Base-by-base conservation (phyloP, 352 stramenopile species). In the Phytophthora ramorum region DNA sequence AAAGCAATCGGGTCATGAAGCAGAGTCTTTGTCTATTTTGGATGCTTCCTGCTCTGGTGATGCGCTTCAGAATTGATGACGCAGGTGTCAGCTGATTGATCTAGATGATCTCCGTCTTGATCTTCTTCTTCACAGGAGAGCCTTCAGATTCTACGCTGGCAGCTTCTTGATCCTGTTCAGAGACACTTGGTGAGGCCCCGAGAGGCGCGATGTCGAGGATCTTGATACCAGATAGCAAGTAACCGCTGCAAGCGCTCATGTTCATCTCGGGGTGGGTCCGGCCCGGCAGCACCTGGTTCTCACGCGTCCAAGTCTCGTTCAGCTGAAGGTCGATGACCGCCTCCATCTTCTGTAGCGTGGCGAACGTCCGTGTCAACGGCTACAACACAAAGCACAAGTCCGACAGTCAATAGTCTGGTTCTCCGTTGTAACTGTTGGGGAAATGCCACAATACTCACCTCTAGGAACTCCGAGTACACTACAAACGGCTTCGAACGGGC, bases 211-310 rank as follows among this genome's bases (percentile, higher is more conserved):
- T 72, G 32, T 86, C 79, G 17, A 78, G 58, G 38, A 98, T 85
- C 75, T 98, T 98, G 48, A 97, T 94, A 4, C 96, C 96, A 6
- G 90, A 97, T 16, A 99, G 76, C 30, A 99, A 75, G 67, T 98
- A 99, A 14, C 97, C 96, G 45, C 96, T 97, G 76, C 92, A 97
- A 50, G 97, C 95, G 68, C 87, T 97, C 93, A 99, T 99, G 64
- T 86, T 98, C 97, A 99, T 99, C 58, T 95, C 90, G 0, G 97
- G 97, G 78, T 98, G 97, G 28, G 96, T 99, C 13, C 95, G 84
- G 14, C 93, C 92, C 6, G 93, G 92, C 17, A 99, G 57, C 14
- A 95, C 89, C 76, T 99, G 96, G 76, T 98, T 97, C 72, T 98
- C 95, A 32, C 97, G 90, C 49, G 96, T 97, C 94, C 95, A 99